Evolutionary conservation across 2,329 filamentous ascomycete genomes (phyloP).

Genomic region (Phaeosphaeria sp.): DNA sequence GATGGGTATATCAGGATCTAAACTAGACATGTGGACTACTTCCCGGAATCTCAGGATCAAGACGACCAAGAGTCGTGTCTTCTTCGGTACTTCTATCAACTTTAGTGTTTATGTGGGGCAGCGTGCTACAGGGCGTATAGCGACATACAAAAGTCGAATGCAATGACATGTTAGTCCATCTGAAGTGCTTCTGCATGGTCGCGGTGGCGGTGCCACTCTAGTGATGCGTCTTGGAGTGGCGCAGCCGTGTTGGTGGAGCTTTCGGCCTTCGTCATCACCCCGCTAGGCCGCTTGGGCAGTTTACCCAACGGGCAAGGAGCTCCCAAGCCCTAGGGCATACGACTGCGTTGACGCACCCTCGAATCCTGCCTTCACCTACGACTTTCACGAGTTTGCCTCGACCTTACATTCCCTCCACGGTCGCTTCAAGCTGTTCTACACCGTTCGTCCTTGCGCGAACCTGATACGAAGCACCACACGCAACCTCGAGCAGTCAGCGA

Average conservation of each 20-base stretch:
- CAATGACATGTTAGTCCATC: not conserved
- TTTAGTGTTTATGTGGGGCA: not conserved
- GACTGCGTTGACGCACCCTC: conserved; percentile 14
- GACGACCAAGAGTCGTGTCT: not conserved
- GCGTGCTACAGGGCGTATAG: not conserved
- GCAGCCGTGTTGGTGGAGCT: conserved; percentile 6
- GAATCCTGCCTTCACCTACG: conserved; percentile 7
- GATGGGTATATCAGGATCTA: not conserved
- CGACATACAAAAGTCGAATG: not conserved
- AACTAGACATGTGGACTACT: not conserved
- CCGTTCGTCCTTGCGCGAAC: not conserved
- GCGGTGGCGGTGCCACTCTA: not conserved
- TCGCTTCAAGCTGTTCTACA: not conserved
- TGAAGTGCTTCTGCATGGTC: not conserved
- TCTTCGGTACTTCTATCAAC: not conserved
- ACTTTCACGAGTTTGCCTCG: not conserved
- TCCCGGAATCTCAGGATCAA: not conserved
- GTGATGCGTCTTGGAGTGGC: not conserved
- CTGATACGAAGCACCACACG: not conserved
- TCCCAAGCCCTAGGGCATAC: conserved; percentile 27
- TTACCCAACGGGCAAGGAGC: conserved; percentile 17
- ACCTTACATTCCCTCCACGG: not conserved
- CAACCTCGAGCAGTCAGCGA: conserved; percentile 1
- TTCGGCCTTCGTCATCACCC: conserved; percentile 22
- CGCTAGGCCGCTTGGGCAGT: conserved; percentile 7